Conservation (phyloP, 139 green algal species). For the Micromonas commoda region DNA sequence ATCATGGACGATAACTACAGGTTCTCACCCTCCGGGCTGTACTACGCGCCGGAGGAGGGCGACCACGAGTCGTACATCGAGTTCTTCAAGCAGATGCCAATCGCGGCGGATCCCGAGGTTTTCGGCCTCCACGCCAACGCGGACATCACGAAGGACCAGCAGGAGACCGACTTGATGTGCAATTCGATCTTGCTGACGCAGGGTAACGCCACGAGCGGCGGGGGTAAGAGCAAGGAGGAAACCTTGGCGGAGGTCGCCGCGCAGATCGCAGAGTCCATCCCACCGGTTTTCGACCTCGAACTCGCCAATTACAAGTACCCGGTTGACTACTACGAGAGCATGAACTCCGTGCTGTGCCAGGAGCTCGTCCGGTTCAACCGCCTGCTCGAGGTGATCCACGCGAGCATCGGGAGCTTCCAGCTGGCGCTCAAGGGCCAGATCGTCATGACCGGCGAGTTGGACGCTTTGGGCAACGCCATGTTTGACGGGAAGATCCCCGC, state of each 20-base stretch:
- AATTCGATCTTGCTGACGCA: slow-evolving; percentile 48
- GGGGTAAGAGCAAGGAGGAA: slow-evolving; percentile 44
- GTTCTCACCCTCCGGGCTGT: slow-evolving; percentile 54
- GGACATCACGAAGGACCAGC: slow-evolving; percentile 70
- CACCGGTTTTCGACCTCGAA: slow-evolving; percentile 64
- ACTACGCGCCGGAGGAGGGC: slow-evolving; percentile 54
- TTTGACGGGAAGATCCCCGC: slow-evolving; percentile 49
- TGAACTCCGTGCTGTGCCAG: slow-evolving; percentile 76
- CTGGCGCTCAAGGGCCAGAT: slow-evolving; percentile 64
- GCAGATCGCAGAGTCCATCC: slow-evolving; percentile 51
- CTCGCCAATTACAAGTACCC: slow-evolving; percentile 61
- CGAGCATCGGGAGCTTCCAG: slow-evolving; percentile 38
- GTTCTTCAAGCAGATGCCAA: slow-evolving; percentile 41
- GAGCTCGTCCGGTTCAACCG: slow-evolving; percentile 76
- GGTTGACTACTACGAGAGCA: slow-evolving; percentile 67
- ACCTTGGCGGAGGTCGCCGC: slow-evolving; percentile 51
- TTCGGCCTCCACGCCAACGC: slow-evolving; percentile 73
- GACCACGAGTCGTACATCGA: slow-evolving; percentile 41
- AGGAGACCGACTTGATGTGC: slow-evolving; percentile 61
- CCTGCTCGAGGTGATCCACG: slow-evolving; percentile 53
- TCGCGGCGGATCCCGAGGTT: slow-evolving; percentile 35
- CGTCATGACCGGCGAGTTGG: slow-evolving; percentile 69
- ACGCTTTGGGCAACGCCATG: slow-evolving; percentile 44
- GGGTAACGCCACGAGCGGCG: not conserved
- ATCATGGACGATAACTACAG: slow-evolving; percentile 48